Base-by-base conservation (phyloP, 192 early-diverging fungal species). In the Coemansia sp. region DNA sequence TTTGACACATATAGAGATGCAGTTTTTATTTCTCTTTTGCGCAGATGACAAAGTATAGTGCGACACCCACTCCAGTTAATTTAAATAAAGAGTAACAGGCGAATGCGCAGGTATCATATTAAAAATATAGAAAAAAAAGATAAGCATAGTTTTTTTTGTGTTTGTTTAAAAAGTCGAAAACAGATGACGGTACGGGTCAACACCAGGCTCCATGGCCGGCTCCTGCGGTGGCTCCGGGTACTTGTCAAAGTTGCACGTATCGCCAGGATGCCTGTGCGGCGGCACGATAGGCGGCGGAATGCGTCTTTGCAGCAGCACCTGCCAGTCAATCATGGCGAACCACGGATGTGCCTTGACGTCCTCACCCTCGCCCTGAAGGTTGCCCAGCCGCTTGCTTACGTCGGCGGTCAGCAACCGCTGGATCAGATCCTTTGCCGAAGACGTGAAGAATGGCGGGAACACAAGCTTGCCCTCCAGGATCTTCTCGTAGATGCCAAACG, bases 401-500 rank as follows among this genome's bases (percentile, higher is more conserved):
- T 99, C 97, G 7, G 95, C 88, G 5, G 92, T 95, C 52, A 99
- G 80, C 39, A 99, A 82, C n/a, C 91, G 87, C 68, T 93, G 92
- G 68, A 99, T 91, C 33, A 99, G 85, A 71, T 98, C 96, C 70
- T 90, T 92, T 9, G 95, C 96, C 18, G 87, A 65, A 0, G 89
- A 70, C 59, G 94, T 91, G 64, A 99, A 93, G 82, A 96, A 91
- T 11, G 91, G 66, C 33, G 97, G 94, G 70, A 97, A 99, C 51
- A 86, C 89, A 53, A 97, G 90, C 68, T 89, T 90, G 53, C 97
- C 96, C 2, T 88, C 90, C 32, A 99, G 84, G 72, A 99, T 99
- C 82, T 99, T 99, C 85, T 97, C 97, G 83, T 99, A 99, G 74
- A 99, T 99, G 32, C 94, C 94, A 81, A 97, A 97, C 39, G 96